Evolutionary conservation across 202 grass and related monocot species (phyloP).

Genomic region (Carex arenaria): DNA sequence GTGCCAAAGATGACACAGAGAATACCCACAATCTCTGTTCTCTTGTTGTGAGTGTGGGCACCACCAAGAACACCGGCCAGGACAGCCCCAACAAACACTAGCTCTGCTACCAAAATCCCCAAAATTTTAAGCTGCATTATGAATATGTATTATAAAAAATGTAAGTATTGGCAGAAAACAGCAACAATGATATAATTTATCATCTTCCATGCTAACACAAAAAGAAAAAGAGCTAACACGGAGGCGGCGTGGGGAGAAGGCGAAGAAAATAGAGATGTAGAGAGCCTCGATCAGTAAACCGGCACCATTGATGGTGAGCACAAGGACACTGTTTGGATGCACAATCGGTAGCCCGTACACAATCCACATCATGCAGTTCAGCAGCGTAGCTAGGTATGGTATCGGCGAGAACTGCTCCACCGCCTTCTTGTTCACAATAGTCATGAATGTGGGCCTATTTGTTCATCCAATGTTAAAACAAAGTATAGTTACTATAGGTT

Average conservation of each 20-base stretch:
- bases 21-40: conserved; percentile 55
- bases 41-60: conserved; percentile 33
- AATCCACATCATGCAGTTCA: conserved; percentile 82
- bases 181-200: conserved; percentile 9
- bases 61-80: conserved; percentile 17
- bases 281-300: conserved; percentile 50
- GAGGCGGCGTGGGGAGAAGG: conserved; percentile 23
- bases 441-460: conserved; percentile 34
- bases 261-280: conserved; percentile 62
- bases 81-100: conserved; percentile 11
- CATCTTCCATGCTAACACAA: background rate
- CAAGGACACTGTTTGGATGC: conserved; percentile 69
- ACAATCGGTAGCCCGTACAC: conserved; percentile 75
- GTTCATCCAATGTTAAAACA: background rate
- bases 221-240: conserved; percentile 28
- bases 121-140: conserved; percentile 35
- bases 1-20: conserved; percentile 26
- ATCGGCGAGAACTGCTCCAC: conserved; percentile 58
- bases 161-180: background rate
- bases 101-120: background rate
- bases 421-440: conserved; percentile 51
- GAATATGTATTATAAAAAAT: background rate
- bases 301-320: conserved; percentile 74
- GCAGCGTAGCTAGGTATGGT: conserved; percentile 62
- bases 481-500: background rate